phyloP scores from a whole-genome alignment of 2,329 filamentous ascomycete genomes.

The Ramichloridium luteum region DNA sequence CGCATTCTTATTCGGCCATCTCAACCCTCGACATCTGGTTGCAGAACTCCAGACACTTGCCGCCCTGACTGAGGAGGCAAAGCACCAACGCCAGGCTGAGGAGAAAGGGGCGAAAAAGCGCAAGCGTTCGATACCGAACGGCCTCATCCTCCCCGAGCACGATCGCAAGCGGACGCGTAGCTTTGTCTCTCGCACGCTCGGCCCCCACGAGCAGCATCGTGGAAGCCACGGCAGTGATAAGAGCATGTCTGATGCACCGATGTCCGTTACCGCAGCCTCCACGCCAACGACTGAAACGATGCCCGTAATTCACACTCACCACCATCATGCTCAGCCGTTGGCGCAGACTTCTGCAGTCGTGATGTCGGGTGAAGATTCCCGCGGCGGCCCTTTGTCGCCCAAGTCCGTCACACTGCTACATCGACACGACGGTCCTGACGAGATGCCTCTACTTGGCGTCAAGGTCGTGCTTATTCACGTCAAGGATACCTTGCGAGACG shows the following conservation, averaged over 20 bases:
- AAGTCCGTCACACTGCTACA: background rate
- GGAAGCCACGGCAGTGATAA: slow-evolving; percentile 2
- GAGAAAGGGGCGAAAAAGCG: slow-evolving; percentile 45
- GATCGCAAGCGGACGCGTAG: slow-evolving; percentile 26
- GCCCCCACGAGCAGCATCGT: background rate
- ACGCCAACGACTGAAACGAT: background rate
- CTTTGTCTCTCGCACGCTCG: slow-evolving; percentile 12
- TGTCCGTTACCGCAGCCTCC: slow-evolving; percentile 1
- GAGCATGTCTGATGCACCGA: too few relatives aligned
- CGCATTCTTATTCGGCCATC: slow-evolving; percentile 72
- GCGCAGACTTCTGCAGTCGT: background rate
- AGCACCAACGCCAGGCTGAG: slow-evolving; percentile 17
- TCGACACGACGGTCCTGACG: slow-evolving; percentile 3
- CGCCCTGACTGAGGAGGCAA: slow-evolving; percentile 50
- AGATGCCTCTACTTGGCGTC: slow-evolving; percentile 53
- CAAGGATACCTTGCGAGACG: slow-evolving; percentile 67
- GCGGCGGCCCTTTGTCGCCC: background rate
- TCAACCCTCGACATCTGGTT: slow-evolving; percentile 71
- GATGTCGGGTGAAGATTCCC: too few relatives aligned
- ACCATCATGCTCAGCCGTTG: background rate
- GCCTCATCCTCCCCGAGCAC: slow-evolving; percentile 13
- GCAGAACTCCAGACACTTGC: slow-evolving; percentile 66
- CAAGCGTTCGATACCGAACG: slow-evolving; percentile 43
- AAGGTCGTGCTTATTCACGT: slow-evolving; percentile 85
- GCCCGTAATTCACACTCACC: background rate